Conservation (phyloP, 2,329 filamentous ascomycete species). For the Botrytis aclada region DNA sequence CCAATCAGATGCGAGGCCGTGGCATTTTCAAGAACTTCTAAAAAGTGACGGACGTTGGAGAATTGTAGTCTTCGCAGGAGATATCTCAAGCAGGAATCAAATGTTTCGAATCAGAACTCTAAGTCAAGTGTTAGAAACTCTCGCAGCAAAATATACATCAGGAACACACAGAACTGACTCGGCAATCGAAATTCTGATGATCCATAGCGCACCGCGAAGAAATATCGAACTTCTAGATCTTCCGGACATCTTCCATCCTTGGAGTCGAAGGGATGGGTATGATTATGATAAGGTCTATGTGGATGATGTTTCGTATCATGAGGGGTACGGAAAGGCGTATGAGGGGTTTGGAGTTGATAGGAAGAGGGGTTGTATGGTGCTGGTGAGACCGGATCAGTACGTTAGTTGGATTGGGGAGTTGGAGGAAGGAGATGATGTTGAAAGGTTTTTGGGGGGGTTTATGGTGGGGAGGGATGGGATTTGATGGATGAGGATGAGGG, state of each 20-base stretch:
- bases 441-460: conserved; percentile 24
- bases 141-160: conserved; percentile 48
- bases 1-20: conserved; percentile 51
- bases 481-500: background rate
- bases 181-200: conserved; percentile 58
- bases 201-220: conserved; percentile 53
- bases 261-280: conserved; percentile 48
- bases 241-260: conserved; percentile 48
- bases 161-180: conserved; percentile 36
- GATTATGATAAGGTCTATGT: conserved; percentile 56
- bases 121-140: conserved; percentile 44
- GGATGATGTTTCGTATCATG: conserved; percentile 53
- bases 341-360: conserved; percentile 56
- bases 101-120: conserved; percentile 47
- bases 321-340: conserved; percentile 51
- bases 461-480: conserved; percentile 14
- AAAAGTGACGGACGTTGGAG: conserved; percentile 57
- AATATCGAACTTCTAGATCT: conserved; percentile 52
- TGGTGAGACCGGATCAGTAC: conserved; percentile 67
- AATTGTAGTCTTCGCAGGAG: conserved; percentile 60
- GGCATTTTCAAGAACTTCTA: conserved; percentile 57
- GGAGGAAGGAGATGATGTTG: conserved; percentile 32
- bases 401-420: conserved; percentile 45
- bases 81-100: conserved; percentile 47
- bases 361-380: conserved; percentile 54